phyloP scores from a whole-genome alignment of 2,329 filamentous ascomycete species.

The Colletotrichum zoysiae region DNA sequence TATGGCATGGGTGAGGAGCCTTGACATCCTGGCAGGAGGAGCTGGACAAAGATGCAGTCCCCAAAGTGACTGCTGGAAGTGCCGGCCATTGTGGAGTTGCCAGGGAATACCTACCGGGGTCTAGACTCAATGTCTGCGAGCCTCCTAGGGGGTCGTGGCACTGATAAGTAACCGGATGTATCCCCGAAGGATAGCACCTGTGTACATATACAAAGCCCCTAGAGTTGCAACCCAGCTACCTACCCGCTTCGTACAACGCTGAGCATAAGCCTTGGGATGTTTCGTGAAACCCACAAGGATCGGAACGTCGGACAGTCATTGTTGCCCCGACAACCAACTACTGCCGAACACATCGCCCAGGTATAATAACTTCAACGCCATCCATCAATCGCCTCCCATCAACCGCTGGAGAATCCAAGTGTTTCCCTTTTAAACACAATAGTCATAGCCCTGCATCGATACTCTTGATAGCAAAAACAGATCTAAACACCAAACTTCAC shows the following conservation, averaged over 20 bases:
- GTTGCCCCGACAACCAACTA: conserved; percentile 42
- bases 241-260: too few relatives aligned
- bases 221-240: neutral
- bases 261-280: neutral
- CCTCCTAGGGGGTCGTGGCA: neutral
- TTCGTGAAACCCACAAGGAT: conserved; percentile 14
- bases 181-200: neutral
- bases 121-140: neutral
- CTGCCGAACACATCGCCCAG: conserved; percentile 34
- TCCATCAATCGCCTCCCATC: conserved; percentile 17
- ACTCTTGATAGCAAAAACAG: conserved; percentile 23
- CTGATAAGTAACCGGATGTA: conserved; percentile 3
- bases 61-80: neutral
- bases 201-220: neutral
- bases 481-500: conserved; percentile 6
- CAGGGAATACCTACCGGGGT: neutral
- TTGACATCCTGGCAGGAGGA: neutral
- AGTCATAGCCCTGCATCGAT: conserved; percentile 23
- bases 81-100: conserved; percentile 5
- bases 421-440: neutral
- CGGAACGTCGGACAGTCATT: conserved; percentile 18
- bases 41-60: neutral
- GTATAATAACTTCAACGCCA: conserved; percentile 36
- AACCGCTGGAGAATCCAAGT: neutral
- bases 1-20: neutral